These are phyloP conservation scores for Cichorium intybus DNA, from an alignment of 140 eudicot genomes.

Conservation along the genomic window DNA sequence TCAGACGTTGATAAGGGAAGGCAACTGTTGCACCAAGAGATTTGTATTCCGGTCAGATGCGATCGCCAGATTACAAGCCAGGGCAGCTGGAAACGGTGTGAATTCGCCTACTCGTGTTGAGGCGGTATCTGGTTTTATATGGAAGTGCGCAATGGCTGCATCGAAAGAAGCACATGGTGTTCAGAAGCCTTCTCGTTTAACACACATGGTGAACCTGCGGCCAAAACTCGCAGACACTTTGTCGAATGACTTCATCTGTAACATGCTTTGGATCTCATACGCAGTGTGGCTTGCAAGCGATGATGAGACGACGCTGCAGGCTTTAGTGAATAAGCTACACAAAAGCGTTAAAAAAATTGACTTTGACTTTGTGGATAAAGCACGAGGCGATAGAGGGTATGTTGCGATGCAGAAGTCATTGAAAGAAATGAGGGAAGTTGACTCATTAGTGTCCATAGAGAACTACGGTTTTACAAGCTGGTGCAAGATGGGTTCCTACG, in stretches of 20 bases:
- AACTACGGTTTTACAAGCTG: conserved; percentile 13
- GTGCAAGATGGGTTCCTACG: conserved; percentile 28
- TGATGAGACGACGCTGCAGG: not conserved
- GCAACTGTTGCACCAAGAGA: conserved; percentile 26
- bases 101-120: conserved; percentile 30
- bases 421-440: not conserved
- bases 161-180: not conserved
- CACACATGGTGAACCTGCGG: conserved; percentile 24
- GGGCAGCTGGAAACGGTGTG: not conserved
- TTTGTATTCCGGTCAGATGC: conserved; percentile 29
- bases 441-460: not conserved
- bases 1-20: conserved; percentile 10
- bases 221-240: conserved; percentile 12
- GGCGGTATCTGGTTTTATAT: conserved; percentile 30
- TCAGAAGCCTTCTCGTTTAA: conserved; percentile 5
- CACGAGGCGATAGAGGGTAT: conserved; percentile 10
- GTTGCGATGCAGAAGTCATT: not conserved
- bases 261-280: not conserved
- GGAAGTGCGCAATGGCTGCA: conserved; percentile 29
- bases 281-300: not conserved
- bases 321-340: conserved; percentile 14
- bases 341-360: conserved; percentile 24
- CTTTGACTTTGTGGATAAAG: conserved; percentile 13
- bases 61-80: conserved; percentile 21
- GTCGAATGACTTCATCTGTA: conserved; percentile 17